Conservation (phyloP, 306 rosid genomes). For the Cicer arietinum region DNA sequence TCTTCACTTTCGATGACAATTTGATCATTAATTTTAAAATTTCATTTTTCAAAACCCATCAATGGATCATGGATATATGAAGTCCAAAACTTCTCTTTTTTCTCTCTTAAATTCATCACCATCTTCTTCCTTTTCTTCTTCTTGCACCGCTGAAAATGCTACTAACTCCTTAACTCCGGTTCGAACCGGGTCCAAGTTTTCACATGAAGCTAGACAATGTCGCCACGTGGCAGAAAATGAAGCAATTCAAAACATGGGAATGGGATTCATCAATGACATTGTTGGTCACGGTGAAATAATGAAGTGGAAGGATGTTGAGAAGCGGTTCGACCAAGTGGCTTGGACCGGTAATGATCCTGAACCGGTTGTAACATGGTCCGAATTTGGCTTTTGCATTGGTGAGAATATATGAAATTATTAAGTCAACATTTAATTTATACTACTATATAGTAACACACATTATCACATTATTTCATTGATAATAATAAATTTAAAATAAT, state of each 20-base stretch:
- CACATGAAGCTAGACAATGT: not conserved
- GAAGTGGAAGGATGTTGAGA: conserved; percentile 72
- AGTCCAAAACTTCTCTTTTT: conserved; percentile 46
- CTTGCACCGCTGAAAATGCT: conserved; percentile 37
- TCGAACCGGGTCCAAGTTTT: conserved; percentile 44
- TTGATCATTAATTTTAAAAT: conserved; percentile 17
- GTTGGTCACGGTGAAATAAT: conserved; percentile 47
- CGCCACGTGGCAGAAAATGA: conserved; percentile 42
- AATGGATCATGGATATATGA: conserved; percentile 52
- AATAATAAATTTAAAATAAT: too few species aligned
- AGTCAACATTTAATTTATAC: conserved; percentile 1
- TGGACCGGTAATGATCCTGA: conserved; percentile 45
- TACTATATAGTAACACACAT: not conserved
- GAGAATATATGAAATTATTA: conserved; percentile 48
- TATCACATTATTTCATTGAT: not conserved
- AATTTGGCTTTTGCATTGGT: conserved; percentile 79
- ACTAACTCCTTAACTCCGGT: conserved; percentile 41
- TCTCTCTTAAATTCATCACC: conserved; percentile 48
- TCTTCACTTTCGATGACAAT: not conserved
- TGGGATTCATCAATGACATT: conserved; percentile 47
- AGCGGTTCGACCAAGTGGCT: conserved; percentile 62
- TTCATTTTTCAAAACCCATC: conserved; percentile 40
- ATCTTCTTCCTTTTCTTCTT: conserved; percentile 44
- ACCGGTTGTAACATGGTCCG: conserved; percentile 65
- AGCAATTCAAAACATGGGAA: conserved; percentile 41